A percentile compares a stretch with the other conserved stretches of the same genome.
phyloP scores from a whole-genome alignment of 2,329 filamentous ascomycete genomes.

The Colletotrichum orchidophilum region DNA sequence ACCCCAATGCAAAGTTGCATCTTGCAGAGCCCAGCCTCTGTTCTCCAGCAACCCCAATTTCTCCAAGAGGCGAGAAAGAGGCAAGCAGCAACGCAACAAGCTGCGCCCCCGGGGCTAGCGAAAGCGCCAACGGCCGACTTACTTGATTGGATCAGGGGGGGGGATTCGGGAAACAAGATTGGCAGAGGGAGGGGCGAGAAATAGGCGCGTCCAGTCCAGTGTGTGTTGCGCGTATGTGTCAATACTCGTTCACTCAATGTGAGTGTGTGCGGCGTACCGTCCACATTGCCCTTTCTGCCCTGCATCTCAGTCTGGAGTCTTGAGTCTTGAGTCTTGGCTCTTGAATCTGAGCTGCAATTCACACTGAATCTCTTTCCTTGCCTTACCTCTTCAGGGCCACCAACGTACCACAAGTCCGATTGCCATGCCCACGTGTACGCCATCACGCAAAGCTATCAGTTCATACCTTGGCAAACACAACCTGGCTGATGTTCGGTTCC shows the following conservation, averaged over 20 bases:
- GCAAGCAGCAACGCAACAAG: neutral
- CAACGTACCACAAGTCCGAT: neutral
- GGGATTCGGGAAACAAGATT: slow-evolving; percentile 7
- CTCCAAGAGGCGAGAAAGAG: neutral
- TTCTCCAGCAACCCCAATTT: neutral
- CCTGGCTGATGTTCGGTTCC: neutral
- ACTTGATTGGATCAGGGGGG: slow-evolving; percentile 20
- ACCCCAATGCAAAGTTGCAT: neutral
- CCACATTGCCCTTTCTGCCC: no score
- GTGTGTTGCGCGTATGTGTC: neutral
- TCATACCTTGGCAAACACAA: neutral
- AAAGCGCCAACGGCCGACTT: slow-evolving; percentile 19
- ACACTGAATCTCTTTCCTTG: neutral
- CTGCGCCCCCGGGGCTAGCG: slow-evolving; percentile 24
- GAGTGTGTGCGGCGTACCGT: no score
- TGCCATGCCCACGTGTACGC: neutral
- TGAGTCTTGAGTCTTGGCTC: no score
- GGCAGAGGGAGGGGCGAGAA: slow-evolving; percentile 1
- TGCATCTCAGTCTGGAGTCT: no score
- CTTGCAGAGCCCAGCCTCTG: neutral
- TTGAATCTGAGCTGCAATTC: no score
- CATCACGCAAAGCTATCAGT: neutral
- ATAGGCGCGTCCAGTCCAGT: neutral
- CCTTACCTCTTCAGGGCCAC: no score
- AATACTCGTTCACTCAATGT: no score